Conservation (phyloP, 1,284 basidiomycete species). For the Cryptococcus amylolentus region DNA sequence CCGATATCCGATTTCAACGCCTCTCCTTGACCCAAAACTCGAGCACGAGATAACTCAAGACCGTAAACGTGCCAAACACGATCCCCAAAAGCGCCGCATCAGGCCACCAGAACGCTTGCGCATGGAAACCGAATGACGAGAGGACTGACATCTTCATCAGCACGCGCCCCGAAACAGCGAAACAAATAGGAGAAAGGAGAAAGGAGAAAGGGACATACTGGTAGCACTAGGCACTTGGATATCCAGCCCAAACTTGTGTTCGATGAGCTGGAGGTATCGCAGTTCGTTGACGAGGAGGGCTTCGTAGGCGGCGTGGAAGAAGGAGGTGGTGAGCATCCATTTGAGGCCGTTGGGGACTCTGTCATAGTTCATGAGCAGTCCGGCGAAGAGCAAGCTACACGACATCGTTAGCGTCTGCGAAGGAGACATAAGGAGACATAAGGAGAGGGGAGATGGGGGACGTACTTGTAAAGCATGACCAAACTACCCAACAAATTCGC, state of each 20-base stretch:
- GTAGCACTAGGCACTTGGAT: constrained; percentile 90
- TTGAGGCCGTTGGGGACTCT: constrained; percentile 67
- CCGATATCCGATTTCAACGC: constrained; percentile 53
- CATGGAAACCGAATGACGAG: constrained; percentile 80
- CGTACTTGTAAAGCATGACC: constrained; percentile 96
- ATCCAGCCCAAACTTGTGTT: constrained; percentile 84
- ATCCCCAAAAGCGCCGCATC: constrained; percentile 77
- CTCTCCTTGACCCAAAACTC: constrained; percentile 88
- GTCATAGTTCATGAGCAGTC: constrained; percentile 89
- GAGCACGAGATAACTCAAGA: constrained; percentile 70
- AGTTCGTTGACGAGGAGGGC: constrained; percentile 93
- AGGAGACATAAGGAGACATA: no score
- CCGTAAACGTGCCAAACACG: constrained; percentile 74
- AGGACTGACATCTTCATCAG: constrained; percentile 53
- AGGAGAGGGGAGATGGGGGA: constrained; percentile 14
- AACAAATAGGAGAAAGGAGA: no score
- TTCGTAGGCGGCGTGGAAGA: constrained; percentile 99
- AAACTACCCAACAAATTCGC: constrained; percentile 90
- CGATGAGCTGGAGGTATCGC: constrained; percentile 85
- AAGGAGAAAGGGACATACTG: constrained; percentile 45
- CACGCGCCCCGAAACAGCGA: not conserved
- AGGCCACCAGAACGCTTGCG: constrained; percentile 94
- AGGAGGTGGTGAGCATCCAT: constrained; percentile 86
- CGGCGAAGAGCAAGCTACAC: constrained; percentile 83
- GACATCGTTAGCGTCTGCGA: not conserved